Percentiles rank a stretch among this genome's conserved stretches.
Conservation (phyloP, 2,329 filamentous ascomycete genomes). For the Colletotrichum horii region DNA sequence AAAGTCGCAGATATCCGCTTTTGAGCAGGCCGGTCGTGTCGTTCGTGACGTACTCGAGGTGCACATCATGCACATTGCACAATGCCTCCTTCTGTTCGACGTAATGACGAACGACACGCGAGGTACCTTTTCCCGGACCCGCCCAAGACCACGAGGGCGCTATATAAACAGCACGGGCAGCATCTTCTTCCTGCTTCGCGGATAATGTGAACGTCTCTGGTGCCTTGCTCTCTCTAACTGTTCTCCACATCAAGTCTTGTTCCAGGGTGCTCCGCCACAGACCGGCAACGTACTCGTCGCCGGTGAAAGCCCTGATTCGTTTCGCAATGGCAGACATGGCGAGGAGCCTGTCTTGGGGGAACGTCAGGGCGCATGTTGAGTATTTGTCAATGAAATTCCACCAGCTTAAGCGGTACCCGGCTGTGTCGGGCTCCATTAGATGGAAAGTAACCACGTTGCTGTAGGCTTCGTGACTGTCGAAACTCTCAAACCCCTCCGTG, state of each 20-base stretch:
- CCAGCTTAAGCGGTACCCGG: not conserved
- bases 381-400: not conserved
- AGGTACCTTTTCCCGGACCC: not conserved
- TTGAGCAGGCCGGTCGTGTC: not conserved
- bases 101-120: not conserved
- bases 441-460: not conserved
- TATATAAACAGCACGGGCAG: rapidly evolving
- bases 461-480: not conserved
- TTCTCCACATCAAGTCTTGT: not conserved
- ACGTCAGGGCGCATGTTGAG: not conserved
- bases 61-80: rapidly evolving
- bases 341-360: not conserved
- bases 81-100: not conserved
- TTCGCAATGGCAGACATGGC: not conserved
- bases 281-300: not conserved
- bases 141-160: not conserved
- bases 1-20: not conserved
- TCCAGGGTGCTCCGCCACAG: not conserved
- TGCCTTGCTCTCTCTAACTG: not conserved
- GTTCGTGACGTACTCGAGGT: rapidly evolving
- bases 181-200: rapidly evolving
- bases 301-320: not conserved
- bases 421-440: rapidly evolving
- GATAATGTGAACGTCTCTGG: not conserved
- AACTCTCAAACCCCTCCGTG: not conserved